These are phyloP conservation scores for Kodamaea restingae DNA, from an alignment of 805 yeast species.

Conservation along the genomic window DNA sequence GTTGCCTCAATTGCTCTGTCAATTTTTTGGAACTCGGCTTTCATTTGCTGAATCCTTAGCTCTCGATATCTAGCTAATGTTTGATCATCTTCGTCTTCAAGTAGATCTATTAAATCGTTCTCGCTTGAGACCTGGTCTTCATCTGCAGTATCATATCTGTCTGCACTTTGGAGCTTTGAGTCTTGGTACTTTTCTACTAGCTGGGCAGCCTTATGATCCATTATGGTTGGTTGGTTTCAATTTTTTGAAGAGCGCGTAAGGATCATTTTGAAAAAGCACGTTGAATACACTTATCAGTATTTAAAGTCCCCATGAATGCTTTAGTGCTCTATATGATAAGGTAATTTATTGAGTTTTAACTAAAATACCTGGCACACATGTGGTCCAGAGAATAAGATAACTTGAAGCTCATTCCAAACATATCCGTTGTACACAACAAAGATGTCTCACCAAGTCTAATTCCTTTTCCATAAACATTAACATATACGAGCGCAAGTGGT, in stretches of 20 bases:
- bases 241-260: background rate
- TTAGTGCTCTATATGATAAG: no score
- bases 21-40: slow-evolving; percentile 38
- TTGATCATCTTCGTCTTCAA: slow-evolving; percentile 40
- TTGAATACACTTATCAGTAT: slow-evolving; percentile 15
- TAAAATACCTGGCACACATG: no score
- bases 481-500: slow-evolving; percentile 3
- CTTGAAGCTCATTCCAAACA: no score
- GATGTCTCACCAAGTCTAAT: no score
- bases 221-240: slow-evolving; percentile 9
- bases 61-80: slow-evolving; percentile 49
- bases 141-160: slow-evolving; percentile 15
- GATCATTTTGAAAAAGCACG: slow-evolving; percentile 6
- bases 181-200: slow-evolving; percentile 46
- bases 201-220: slow-evolving; percentile 31
- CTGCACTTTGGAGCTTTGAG: slow-evolving; percentile 24
- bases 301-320: no score
- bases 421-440: no score
- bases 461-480: no score
- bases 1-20: slow-evolving; percentile 23
- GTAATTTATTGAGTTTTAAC: no score
- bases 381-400: no score
- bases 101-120: slow-evolving; percentile 23
- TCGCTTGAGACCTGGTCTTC: slow-evolving; percentile 8
- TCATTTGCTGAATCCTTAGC: slow-evolving; percentile 55